A percentile compares a stretch with the other conserved stretches of the same genome.
phyloP scores from a whole-genome alignment of 2,329 filamentous ascomycete genomes.

The Nothophaeocryptopus gaeumannii region DNA sequence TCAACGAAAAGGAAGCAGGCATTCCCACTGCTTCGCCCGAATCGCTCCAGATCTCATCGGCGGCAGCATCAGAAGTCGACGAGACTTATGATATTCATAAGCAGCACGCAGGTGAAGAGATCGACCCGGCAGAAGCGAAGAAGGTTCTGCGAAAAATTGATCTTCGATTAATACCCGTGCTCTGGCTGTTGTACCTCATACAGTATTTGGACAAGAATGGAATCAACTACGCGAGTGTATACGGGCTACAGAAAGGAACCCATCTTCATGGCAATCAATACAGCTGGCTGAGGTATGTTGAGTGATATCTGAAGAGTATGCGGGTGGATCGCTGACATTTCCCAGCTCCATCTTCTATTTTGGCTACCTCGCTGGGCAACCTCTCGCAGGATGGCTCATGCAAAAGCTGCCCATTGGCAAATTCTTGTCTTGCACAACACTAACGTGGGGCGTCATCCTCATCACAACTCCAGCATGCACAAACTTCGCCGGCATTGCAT shows the following conservation, averaged over 20 bases:
- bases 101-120: constrained; percentile 22
- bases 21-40: constrained; percentile 2
- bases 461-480: constrained; percentile 42
- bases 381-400: constrained; percentile 44
- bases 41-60: constrained; percentile 16
- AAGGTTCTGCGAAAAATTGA: constrained; percentile 38
- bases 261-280: constrained; percentile 52
- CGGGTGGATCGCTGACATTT: background rate
- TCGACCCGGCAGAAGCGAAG: constrained; percentile 28
- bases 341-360: constrained; percentile 47
- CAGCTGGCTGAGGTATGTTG: constrained; percentile 44
- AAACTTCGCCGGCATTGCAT: constrained; percentile 40
- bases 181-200: constrained; percentile 38
- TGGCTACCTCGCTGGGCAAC: constrained; percentile 48
- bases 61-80: constrained; percentile 25
- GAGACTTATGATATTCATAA: constrained; percentile 32
- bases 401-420: constrained; percentile 49
- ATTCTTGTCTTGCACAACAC: constrained; percentile 42
- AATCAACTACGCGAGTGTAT: constrained; percentile 48
- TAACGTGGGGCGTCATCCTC: constrained; percentile 43
- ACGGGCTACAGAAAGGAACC: constrained; percentile 48
- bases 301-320: background rate
- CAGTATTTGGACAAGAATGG: constrained; percentile 43
- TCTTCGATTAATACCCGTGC: constrained; percentile 34
- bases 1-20: background rate